A percentile compares a stretch with the other conserved stretches of the same genome.
phyloP scores from a whole-genome alignment of 495 filamentous ascomycete genomes.

The Chaetomium cochliodes region DNA sequence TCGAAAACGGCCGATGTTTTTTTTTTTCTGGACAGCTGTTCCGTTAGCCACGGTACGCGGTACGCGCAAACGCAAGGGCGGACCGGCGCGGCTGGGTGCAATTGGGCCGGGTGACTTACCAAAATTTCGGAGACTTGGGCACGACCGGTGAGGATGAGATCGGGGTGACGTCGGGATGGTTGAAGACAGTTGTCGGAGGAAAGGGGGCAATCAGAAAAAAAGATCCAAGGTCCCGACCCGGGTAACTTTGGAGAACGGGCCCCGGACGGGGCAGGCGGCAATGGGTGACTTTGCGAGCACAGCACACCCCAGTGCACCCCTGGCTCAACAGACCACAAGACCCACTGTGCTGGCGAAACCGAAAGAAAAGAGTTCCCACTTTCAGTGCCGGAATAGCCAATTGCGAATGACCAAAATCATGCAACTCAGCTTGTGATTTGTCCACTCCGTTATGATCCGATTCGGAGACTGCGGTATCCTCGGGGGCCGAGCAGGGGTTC shows the following conservation, averaged over 20 bases:
- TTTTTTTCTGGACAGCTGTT: constrained; percentile 28
- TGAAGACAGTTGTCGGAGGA: constrained; percentile 17
- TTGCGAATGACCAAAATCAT: constrained; percentile 17
- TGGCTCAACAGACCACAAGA: constrained; percentile 10
- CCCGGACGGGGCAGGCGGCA: constrained; percentile 19
- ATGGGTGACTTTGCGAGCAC: constrained; percentile 1
- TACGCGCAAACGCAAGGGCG: neutral
- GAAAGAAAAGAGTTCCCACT: constrained; percentile 14
- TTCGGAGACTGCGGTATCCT: constrained; percentile 22
- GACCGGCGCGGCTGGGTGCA: neutral
- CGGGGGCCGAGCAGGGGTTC: neutral
- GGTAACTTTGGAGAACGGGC: constrained; percentile 19
- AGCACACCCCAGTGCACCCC: no score
- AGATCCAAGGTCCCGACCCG: constrained; percentile 17
- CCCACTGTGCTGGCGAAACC: neutral
- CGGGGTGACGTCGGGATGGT: constrained; percentile 11
- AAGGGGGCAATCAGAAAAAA: constrained; percentile 22
- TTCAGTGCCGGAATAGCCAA: constrained; percentile 26
- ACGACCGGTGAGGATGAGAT: constrained; percentile 13
- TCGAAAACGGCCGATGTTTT: constrained; percentile 20
- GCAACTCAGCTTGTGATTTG: constrained; percentile 25
- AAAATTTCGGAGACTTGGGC: constrained; percentile 21
- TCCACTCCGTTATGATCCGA: constrained; percentile 20
- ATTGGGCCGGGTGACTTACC: constrained; percentile 6
- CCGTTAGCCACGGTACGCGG: constrained; percentile 25